Evolutionary conservation across 176 grass and related monocot species (phyloP), one percentile per base, ranked within the genome.

Genomic region (Coix lacrymajobi): DNA sequence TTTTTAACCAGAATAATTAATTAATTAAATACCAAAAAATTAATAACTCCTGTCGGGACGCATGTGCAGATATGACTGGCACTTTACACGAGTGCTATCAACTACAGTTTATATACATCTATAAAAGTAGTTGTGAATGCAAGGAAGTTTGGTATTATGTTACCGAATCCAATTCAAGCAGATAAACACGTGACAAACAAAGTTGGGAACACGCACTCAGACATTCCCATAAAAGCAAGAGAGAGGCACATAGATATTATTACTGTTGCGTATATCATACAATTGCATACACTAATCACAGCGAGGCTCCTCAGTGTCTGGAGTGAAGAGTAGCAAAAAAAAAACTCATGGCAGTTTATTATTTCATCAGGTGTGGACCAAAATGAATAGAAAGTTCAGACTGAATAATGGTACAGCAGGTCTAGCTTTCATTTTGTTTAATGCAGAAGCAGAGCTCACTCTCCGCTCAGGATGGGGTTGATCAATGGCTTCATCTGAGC

Each of bases 401-500:
- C 77, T 30, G 57, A 80, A 81, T 67, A 76, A 81, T 78, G 65
- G 46, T 81, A 88, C 81, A 85, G 31, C 15, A 64, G 75, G 12
- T n/a, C 14, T 25, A 22, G 33, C 62, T 31, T 74, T 85, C 58
- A 72, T 77, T 29, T 37, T 79, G 16, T 24, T 19, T 6, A 34
- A 22, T 52, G 28, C 16, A 40, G 7, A 57, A 76, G 28, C 24
- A 34, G 7, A 48, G 82, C 17, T 98, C 83, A 98, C 87, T 98
- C 92, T 26, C 90, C 96, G n/a, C 89, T 98, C 12, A 93, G 76
- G 45, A 98, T 93, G n/a, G 96, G 92, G 69, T 92, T 92, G 84
- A 98, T 95, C 84, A 98, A 78, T 69, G 96, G 96, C 66, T 98
- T 98, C 87, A 98, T 73, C 84, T 98, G 95, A 2, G 95, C 85